Base-by-base conservation (phyloP, 257 asterid genomes). In the Misopates orontium region DNA sequence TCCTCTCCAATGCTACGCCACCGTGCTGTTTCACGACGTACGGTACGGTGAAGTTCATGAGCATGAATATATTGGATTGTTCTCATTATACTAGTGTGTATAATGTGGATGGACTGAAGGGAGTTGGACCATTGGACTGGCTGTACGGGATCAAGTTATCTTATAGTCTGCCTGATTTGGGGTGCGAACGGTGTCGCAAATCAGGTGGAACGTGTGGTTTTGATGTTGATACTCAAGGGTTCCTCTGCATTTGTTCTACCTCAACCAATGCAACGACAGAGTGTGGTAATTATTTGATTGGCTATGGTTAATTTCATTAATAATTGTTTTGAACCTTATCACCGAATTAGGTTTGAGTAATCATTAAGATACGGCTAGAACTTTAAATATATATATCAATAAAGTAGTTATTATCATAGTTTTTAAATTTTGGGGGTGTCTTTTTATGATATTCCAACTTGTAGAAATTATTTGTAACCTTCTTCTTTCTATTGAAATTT, bases 141-240 rank as follows among this genome's bases (percentile, higher is more conserved):
- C 78, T 78, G 1, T 91, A 91, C 16, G 98, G 98, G 60, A 89
- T 91, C 42, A 82, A 80, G 60, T 70, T 91, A 31, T 68, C 87
- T 6, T 91, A 80, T 25, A 71, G 77, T 14, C 67, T 82, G 14
- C 95, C 96, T 1, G 96, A 87, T 18, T 76, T 65, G 14, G 96
- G 98, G 5, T 91, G 98, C 21, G 89, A 57, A 0, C 79, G 80
- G 8, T 91, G 98, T n/a, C 52, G 62, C 4, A 81, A 68, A 40
- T 85, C 96, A 0, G 90, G 96, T 3, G 98, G 96, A 49, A 71
- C 74, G 41, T 91, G 98, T 40, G 98, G 98, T 20, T 91, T 79
- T 66, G 95, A 91, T 71, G 96, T 87, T n/a, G 98, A 89, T 51
- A 88, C 95, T 44, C 67, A 78, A 67, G 95, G 83, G 57, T 45